Conservation (phyloP, 2,329 filamentous ascomycete genomes). For the Botrytis pseudocinerea region DNA sequence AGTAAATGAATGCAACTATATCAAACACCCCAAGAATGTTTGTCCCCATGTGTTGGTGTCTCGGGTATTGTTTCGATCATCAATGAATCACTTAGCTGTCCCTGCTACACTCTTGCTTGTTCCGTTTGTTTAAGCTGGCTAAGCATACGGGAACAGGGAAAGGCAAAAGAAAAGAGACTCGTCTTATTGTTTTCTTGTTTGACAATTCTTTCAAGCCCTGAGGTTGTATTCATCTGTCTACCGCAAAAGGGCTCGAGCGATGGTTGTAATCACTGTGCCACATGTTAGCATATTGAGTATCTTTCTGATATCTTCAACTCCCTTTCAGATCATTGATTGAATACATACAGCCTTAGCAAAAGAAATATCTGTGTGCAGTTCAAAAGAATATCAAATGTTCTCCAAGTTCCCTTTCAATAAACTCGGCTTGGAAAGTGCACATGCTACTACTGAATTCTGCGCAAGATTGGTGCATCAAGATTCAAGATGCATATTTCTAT, state of each 20-base stretch:
- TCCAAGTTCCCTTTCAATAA: neutral
- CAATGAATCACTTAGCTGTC: neutral
- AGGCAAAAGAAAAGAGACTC: neutral
- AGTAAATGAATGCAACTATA: neutral
- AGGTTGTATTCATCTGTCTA: neutral
- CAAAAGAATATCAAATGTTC: neutral
- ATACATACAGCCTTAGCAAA: too few species aligned
- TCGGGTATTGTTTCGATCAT: neutral
- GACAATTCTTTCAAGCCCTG: neutral
- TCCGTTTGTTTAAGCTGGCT: neutral
- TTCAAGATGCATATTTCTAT: constrained; percentile 12
- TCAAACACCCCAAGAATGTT: neutral
- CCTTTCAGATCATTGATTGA: neutral
- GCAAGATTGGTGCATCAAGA: neutral
- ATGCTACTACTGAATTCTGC: neutral
- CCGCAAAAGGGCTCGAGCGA: neutral
- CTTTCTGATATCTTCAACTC: neutral
- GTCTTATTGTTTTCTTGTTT: neutral
- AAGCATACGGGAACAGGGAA: neutral
- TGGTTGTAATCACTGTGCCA: neutral
- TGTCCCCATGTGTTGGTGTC: neutral
- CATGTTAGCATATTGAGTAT: neutral
- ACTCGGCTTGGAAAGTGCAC: neutral
- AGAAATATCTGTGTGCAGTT: neutral
- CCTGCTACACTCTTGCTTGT: neutral